phyloP scores from a whole-genome alignment of 2,329 filamentous ascomycete genomes.

The Macrophomina tecta region DNA sequence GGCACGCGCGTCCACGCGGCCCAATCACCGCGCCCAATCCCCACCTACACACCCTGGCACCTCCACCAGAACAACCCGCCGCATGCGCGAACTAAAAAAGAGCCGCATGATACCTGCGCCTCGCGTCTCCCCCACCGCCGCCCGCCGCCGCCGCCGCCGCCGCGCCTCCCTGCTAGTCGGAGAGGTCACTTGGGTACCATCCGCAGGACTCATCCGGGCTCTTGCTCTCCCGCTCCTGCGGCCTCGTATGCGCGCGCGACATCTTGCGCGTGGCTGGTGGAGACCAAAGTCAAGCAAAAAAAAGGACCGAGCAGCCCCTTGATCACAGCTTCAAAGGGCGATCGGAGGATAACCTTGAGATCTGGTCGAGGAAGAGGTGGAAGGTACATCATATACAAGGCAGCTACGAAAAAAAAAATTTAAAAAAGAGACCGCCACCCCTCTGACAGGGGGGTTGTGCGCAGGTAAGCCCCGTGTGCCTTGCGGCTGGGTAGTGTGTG shows the following conservation, averaged over 20 bases:
- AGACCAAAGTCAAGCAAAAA: background rate
- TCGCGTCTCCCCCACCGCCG: no score
- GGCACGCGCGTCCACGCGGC: background rate
- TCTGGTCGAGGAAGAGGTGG: background rate
- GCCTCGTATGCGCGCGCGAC: background rate
- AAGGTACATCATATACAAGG: background rate
- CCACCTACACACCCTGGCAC: background rate
- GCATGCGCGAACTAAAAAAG: background rate
- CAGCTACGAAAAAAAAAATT: background rate
- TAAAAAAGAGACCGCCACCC: no score
- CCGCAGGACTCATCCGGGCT: background rate
- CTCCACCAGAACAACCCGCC: background rate
- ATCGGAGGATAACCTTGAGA: no score
- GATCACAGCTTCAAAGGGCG: no score
- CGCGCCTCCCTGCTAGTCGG: no score
- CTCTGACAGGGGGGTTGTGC: background rate
- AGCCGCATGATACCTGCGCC: slow-evolving; percentile 10
- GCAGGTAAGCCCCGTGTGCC: background rate
- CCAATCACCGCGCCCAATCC: background rate
- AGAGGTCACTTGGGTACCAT: slow-evolving; percentile 15
- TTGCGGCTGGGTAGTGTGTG: slow-evolving; percentile 1
- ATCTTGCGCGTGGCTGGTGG: background rate
- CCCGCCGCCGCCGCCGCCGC: no score
- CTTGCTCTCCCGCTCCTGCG: background rate
- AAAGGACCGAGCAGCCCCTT: background rate